Evolutionary conservation across 169 alveolate species (phyloP).

Genomic region (Plasmodium gonderi): DNA sequence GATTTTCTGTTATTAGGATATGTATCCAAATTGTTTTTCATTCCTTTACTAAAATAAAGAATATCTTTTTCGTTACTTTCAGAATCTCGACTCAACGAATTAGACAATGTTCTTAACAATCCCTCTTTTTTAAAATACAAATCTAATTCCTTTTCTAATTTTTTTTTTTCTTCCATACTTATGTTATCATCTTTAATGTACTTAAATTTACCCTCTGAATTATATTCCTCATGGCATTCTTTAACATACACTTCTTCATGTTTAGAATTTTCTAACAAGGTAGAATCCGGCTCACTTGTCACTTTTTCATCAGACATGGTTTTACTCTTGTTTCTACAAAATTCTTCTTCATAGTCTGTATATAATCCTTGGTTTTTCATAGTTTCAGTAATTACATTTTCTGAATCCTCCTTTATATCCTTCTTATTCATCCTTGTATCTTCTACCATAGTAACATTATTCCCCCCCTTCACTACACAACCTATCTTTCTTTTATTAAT

Average conservation of each 20-base stretch:
- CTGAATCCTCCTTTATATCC: neutral
- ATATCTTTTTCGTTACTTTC: neutral
- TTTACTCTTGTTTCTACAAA: neutral
- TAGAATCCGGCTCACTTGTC: neutral
- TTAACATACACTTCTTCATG: neutral
- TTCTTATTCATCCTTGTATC: neutral
- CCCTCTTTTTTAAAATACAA: constrained; percentile 60
- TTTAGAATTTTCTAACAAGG: neutral
- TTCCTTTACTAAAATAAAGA: neutral
- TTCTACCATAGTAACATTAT: neutral
- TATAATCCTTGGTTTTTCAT: neutral
- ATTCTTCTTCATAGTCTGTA: neutral
- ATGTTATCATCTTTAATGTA: constrained; percentile 38
- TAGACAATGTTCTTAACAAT: constrained; percentile 6
- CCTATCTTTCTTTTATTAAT: neutral
- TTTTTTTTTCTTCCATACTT: neutral
- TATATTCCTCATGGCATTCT: neutral
- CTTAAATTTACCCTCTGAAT: neutral
- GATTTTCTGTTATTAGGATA: neutral
- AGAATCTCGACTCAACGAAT: neutral
- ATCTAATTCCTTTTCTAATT: constrained; percentile 42
- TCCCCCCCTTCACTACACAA: neutral
- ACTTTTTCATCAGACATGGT: neutral
- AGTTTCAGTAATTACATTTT: neutral
- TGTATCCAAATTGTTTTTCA: neutral